A percentile compares a stretch with the other conserved stretches of the same genome.
These are phyloP conservation scores for Blastocystis sp. DNA, from an alignment of 352 stramenopile species.

Conservation along the genomic window DNA sequence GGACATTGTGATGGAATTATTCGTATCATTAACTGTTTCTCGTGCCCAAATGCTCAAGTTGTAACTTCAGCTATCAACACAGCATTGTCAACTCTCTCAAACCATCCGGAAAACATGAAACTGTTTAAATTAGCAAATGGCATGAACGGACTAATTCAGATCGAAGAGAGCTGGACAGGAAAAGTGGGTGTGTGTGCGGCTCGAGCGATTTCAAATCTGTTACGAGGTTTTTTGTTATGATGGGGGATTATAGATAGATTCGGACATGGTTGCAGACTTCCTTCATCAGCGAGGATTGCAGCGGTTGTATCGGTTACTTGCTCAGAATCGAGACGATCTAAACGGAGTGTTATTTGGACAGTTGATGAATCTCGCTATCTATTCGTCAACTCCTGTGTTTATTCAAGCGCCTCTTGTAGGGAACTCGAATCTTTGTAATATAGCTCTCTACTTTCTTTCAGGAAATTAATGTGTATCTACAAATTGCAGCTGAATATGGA, in stretches of 20 bases:
- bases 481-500: neutral
- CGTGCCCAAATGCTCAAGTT: neutral
- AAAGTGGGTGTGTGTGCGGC: neutral
- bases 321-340: neutral
- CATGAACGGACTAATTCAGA: neutral
- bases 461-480: neutral
- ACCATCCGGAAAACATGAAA: neutral
- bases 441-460: neutral
- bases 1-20: neutral
- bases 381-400: neutral
- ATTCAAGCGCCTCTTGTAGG: constrained; percentile 2
- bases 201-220: neutral
- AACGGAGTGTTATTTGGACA: constrained; percentile 24
- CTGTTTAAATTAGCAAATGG: constrained; percentile 20
- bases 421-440: neutral
- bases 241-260: neutral
- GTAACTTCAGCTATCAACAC: neutral
- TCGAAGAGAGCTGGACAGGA: neutral
- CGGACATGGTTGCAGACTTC: constrained; percentile 5
- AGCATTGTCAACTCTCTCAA: neutral
- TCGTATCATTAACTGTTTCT: constrained; percentile 24
- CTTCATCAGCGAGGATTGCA: neutral
- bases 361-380: constrained; percentile 10
- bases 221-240: neutral
- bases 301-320: neutral